These are phyloP conservation scores for Aspergillus melleus DNA, from an alignment of 2,329 filamentous ascomycete genomes.

Conservation along the genomic window DNA sequence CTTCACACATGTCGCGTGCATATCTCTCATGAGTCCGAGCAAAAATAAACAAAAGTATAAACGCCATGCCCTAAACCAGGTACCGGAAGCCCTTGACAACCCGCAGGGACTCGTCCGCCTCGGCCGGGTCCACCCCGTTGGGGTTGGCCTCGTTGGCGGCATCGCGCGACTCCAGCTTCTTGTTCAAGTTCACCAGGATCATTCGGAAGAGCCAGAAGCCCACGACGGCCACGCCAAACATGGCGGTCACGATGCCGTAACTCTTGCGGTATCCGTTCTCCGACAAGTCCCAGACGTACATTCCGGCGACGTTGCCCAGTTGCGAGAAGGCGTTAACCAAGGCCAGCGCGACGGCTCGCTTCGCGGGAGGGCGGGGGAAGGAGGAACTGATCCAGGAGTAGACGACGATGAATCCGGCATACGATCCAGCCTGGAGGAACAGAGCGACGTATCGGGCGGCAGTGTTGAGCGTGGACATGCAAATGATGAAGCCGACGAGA, in stretches of 20 bases:
- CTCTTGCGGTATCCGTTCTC: slow-evolving; percentile 64
- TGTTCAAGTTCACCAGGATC: slow-evolving; percentile 43
- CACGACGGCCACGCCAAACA: slow-evolving; percentile 62
- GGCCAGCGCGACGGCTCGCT: slow-evolving; percentile 69
- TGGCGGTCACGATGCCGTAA: slow-evolving; percentile 64
- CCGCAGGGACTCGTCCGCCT: slow-evolving; percentile 22
- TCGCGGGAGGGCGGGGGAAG: slow-evolving; percentile 71
- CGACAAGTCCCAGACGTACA: slow-evolving; percentile 62
- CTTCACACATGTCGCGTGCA: neutral
- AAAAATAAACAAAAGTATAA: neutral
- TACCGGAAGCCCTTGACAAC: slow-evolving; percentile 32
- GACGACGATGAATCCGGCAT: slow-evolving; percentile 46
- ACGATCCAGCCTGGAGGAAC: slow-evolving; percentile 60
- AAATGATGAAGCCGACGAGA: slow-evolving; percentile 60
- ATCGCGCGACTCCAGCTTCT: slow-evolving; percentile 20
- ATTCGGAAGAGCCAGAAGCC: slow-evolving; percentile 47
- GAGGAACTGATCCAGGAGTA: slow-evolving; percentile 33
- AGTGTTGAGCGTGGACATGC: slow-evolving; percentile 57
- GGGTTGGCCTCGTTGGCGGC: slow-evolving; percentile 4
- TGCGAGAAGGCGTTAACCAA: slow-evolving; percentile 70
- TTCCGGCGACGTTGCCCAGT: slow-evolving; percentile 61
- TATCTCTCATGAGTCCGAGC: neutral
- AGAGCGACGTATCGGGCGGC: slow-evolving; percentile 61
- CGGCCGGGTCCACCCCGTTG: slow-evolving; percentile 10
- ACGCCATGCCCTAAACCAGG: slow-evolving; percentile 17